Conservation (phyloP, 805 yeast species). For the Candida silvicultrix region DNA sequence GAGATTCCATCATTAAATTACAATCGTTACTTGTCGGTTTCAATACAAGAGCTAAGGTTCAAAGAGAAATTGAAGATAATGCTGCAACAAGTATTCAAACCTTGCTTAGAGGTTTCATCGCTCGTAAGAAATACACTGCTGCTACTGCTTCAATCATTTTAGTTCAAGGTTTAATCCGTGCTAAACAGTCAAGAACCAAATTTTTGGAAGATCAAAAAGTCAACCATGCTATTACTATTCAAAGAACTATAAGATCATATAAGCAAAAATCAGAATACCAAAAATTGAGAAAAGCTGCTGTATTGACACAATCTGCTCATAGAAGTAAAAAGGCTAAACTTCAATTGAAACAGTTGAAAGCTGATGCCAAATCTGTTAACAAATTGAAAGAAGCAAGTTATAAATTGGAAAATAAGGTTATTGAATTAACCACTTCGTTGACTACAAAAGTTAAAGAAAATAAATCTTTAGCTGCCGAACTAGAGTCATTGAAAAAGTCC, state of each 20-base stretch:
- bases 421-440: constrained; percentile 83
- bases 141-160: constrained; percentile 27
- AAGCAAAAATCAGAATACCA: constrained; percentile 49
- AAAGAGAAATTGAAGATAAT: constrained; percentile 44
- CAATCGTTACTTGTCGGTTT: constrained; percentile 66
- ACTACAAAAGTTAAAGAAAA: constrained; percentile 79
- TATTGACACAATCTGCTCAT: constrained; percentile 68
- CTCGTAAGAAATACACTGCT: constrained; percentile 31
- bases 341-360: constrained; percentile 57
- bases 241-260: constrained; percentile 66
- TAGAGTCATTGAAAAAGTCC: constrained; percentile 41
- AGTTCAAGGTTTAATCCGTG: constrained; percentile 49
- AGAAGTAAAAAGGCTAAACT: constrained; percentile 71
- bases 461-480: constrained; percentile 58
- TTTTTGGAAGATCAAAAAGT: constrained; percentile 43
- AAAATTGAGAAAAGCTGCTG: constrained; percentile 45
- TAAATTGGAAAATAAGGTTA: constrained; percentile 94
- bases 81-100: constrained; percentile 76
- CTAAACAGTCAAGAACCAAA: constrained; percentile 44
- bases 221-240: constrained; percentile 65
- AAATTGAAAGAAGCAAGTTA: constrained; percentile 89
- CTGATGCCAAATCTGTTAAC: constrained; percentile 89
- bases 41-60: constrained; percentile 47
- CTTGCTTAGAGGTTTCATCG: constrained; percentile 45
- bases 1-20: constrained; percentile 43